Percentiles rank a stretch among this genome's conserved stretches.
Evolutionary conservation across 2,329 filamentous ascomycete species (phyloP).

Genomic region (Aaosphaeria arxii): DNA sequence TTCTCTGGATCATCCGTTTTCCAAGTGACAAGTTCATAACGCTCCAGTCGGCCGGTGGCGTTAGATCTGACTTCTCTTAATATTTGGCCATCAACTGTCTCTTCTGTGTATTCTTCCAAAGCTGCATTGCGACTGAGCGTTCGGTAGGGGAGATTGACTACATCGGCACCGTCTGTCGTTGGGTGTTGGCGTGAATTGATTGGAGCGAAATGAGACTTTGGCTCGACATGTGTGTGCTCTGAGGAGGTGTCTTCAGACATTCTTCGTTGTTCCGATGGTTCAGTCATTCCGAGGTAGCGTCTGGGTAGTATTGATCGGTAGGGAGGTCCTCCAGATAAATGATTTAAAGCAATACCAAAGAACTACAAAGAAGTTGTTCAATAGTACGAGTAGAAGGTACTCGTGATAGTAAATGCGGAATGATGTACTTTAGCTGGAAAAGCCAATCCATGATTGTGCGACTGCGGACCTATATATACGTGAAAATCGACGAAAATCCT

Average conservation of each 20-base stretch:
- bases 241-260: slow-evolving; percentile 4
- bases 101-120: slow-evolving; percentile 64
- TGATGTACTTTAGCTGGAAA: too few relatives aligned
- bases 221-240: slow-evolving; percentile 6
- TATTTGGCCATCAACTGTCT: slow-evolving; percentile 62
- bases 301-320: too few relatives aligned
- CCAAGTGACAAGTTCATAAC: slow-evolving; percentile 68
- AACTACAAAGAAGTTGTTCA: too few relatives aligned
- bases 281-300: too few relatives aligned
- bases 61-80: slow-evolving; percentile 55
- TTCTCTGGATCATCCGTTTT: slow-evolving; percentile 69
- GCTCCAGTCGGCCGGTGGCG: slow-evolving; percentile 46
- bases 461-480: too few relatives aligned
- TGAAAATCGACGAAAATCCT: too few relatives aligned
- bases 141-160: slow-evolving; percentile 62
- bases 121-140: slow-evolving; percentile 55
- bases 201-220: slow-evolving; percentile 5
- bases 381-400: too few relatives aligned
- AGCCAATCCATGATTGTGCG: too few relatives aligned
- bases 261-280: not conserved
- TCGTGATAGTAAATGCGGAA: too few relatives aligned
- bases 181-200: slow-evolving; percentile 1
- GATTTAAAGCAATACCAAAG: too few relatives aligned
- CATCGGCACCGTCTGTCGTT: slow-evolving; percentile 34
- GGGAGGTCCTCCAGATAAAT: too few relatives aligned